These are phyloP conservation scores for Trifolium subterraneum DNA, from an alignment of 306 rosid genomes.

Conservation along the genomic window DNA sequence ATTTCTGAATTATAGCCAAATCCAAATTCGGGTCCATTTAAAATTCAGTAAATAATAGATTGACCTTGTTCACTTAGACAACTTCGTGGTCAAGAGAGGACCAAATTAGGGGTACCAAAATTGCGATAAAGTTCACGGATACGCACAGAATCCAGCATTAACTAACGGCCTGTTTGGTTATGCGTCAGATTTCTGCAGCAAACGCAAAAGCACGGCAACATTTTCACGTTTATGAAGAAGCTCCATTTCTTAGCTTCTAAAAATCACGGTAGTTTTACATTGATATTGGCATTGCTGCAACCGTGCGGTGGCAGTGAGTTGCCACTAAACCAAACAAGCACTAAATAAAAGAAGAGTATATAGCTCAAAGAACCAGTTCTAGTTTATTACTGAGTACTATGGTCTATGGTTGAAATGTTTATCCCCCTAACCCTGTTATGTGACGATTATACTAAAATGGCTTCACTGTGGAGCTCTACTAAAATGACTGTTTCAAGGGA, in stretches of 20 bases:
- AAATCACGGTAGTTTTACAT: too few relatives aligned
- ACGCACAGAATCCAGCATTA: neutral
- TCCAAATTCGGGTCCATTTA: conserved; percentile 15
- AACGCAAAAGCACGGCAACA: too few relatives aligned
- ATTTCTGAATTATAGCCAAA: neutral
- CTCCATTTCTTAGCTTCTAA: too few relatives aligned
- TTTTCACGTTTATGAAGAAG: too few relatives aligned
- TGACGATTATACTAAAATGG: neutral
- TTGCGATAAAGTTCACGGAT: neutral
- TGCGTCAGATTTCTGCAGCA: too few relatives aligned
- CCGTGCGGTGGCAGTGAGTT: too few relatives aligned
- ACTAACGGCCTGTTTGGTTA: too few relatives aligned
- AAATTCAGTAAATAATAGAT: neutral
- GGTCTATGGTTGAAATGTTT: conserved; percentile 6
- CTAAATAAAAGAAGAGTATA: neutral
- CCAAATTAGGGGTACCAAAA: too few relatives aligned
- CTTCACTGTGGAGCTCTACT: neutral
- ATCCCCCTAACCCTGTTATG: neutral
- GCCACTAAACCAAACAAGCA: too few relatives aligned
- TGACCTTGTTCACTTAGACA: conserved; percentile 11
- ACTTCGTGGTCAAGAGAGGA: neutral
- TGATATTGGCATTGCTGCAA: too few relatives aligned
- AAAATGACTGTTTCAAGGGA: conserved; percentile 10
- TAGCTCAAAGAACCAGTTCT: neutral
- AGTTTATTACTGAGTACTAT: neutral